These are phyloP conservation scores for Metarhizium humberi DNA, from an alignment of 2,329 filamentous ascomycete genomes.

Conservation along the genomic window DNA sequence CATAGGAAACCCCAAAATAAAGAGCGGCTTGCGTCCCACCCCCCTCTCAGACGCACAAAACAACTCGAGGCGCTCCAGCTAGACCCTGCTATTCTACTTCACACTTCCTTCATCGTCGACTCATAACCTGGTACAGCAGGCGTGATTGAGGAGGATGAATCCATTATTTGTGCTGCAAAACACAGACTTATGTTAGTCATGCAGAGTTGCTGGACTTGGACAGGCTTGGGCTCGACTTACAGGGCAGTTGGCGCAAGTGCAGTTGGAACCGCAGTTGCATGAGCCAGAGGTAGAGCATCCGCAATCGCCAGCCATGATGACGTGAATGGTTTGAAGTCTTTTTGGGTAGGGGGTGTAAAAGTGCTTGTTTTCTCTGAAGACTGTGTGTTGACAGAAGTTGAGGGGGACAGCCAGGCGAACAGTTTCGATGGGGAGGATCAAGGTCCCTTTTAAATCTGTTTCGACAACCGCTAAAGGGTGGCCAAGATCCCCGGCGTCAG, in stretches of 20 bases:
- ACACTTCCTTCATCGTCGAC: neutral
- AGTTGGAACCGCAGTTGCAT: conserved; percentile 31
- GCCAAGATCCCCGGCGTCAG: neutral
- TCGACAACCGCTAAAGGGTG: neutral
- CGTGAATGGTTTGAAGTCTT: conserved; percentile 4
- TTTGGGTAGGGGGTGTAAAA: neutral
- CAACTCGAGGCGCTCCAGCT: neutral
- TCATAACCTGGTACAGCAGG: neutral
- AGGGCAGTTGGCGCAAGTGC: conserved; percentile 33
- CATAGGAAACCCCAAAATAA: neutral
- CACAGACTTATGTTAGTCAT: neutral
- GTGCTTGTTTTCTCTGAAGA: too few relatives aligned
- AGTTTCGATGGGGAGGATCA: neutral
- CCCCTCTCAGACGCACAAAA: neutral
- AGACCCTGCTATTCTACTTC: neutral
- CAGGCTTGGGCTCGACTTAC: conserved; percentile 20
- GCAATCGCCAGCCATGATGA: conserved; percentile 31
- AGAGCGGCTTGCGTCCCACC: neutral
- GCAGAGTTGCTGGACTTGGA: neutral
- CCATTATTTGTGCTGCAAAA: conserved; percentile 10
- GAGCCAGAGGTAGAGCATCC: conserved; percentile 31
- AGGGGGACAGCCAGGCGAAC: neutral
- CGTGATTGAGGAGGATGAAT: neutral
- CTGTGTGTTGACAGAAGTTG: neutral
- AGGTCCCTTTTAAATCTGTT: neutral